These are phyloP conservation scores for Amanita thiersii DNA, from an alignment of 768 basidiomycete species.

Conservation along the genomic window DNA sequence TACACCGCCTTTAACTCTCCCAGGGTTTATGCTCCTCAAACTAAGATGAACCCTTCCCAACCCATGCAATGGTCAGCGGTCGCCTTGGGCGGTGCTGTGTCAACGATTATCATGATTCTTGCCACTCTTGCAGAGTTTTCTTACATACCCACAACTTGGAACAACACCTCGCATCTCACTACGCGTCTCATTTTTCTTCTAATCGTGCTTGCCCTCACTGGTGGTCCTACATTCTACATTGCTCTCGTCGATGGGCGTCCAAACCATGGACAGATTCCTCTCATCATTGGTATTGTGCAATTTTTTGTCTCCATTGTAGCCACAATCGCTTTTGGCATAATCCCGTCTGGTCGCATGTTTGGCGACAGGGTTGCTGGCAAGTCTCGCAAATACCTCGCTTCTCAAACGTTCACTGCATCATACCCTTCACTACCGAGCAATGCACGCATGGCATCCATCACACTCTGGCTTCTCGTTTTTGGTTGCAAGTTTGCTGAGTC, in stretches of 20 bases:
- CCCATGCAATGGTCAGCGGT: constrained; percentile 94
- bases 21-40: constrained; percentile 72
- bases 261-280: constrained; percentile 57
- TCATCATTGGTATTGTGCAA: constrained; percentile 90
- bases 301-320: constrained; percentile 86
- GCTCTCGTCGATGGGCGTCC: constrained; percentile 70
- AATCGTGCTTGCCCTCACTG: constrained; percentile 87
- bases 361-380: constrained; percentile 97
- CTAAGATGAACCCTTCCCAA: constrained; percentile 60
- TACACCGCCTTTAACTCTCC: constrained; percentile 98
- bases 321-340: constrained; percentile 75
- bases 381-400: constrained; percentile 96
- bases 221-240: constrained; percentile 91
- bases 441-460: constrained; percentile 77
- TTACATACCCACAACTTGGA: constrained; percentile 98
- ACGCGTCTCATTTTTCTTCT: constrained; percentile 90
- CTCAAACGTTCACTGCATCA: constrained; percentile 97
- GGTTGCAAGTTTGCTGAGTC: constrained; percentile 96
- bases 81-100: constrained; percentile 93
- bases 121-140: constrained; percentile 94
- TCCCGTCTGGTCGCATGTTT: constrained; percentile 97
- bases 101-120: constrained; percentile 87
- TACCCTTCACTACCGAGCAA: constrained; percentile 72
- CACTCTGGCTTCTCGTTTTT: constrained; percentile 89
- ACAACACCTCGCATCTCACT: constrained; percentile 94